Evolutionary conservation across 345 rosid genomes (phyloP).

Genomic region (Mallotus nudiflorus): DNA sequence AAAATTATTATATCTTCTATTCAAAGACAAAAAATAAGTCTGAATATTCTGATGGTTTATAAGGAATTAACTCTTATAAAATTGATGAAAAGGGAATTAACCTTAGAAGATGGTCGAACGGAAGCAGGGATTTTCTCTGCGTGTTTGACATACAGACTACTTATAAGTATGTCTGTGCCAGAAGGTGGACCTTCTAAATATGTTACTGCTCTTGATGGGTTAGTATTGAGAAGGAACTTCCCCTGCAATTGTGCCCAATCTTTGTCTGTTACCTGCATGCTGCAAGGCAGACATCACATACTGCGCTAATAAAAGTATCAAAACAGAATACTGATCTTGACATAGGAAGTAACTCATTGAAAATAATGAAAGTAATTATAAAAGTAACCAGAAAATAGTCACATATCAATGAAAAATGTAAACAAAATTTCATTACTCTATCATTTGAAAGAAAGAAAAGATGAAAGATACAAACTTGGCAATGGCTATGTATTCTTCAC

Average conservation of each 20-base stretch:
- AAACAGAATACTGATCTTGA: background rate
- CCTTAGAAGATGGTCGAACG: constrained; percentile 62
- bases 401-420: background rate
- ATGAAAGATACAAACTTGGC: constrained; percentile 52
- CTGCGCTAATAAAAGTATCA: background rate
- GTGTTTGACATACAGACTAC: constrained; percentile 61
- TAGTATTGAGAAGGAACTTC: constrained; percentile 75
- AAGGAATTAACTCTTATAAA: too few species aligned
- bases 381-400: background rate
- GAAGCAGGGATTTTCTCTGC: constrained; percentile 64
- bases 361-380: background rate
- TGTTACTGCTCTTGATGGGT: constrained; percentile 65
- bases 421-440: background rate
- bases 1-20: too few species aligned
- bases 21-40: too few species aligned
- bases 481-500: constrained; percentile 73
- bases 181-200: constrained; percentile 90
- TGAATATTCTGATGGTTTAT: too few species aligned
- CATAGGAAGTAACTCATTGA: background rate
- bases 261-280: constrained; percentile 66
- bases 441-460: background rate
- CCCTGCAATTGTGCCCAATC: constrained; percentile 78
- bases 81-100: too few species aligned
- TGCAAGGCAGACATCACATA: constrained; percentile 18
- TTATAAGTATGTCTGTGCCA: constrained; percentile 74